Evolutionary conservation across 2,329 filamentous ascomycete genomes (phyloP), one percentile per base, ranked within the genome.

Genomic region (Aureobasidium musti): DNA sequence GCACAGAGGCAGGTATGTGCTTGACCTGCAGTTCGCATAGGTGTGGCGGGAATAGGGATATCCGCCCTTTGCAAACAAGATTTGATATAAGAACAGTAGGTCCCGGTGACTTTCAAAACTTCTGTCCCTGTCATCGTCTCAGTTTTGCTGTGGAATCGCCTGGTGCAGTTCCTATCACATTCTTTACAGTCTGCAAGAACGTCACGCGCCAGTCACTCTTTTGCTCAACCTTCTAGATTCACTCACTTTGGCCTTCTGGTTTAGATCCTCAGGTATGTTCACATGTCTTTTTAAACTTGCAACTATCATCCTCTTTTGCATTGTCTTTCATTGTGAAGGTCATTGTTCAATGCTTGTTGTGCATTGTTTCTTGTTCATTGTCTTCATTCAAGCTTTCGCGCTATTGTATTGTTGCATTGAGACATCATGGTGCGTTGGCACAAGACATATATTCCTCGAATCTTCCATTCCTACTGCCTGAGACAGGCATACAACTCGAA

Each of bases 161-260:
- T 49, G 61, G 61, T 56, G 49, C 49, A 33, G 37, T 54, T 65
- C 43, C 39, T 21, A n/a, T 43, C 61, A 65, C 61, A 65, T 30
- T 65, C 61, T 45, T 56, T 65, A 65, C 61, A 45, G 26, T 37
- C 13, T 47, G 50, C 61, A 54, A 65, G 50, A 56, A 49, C 37
- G 8, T 39, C 47, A 41, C 37, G 26, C 37, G 35, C 37, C 30
- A 14, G 60, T 53, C 47, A 63, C 26, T 54, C 60, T 43, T 53
- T 63, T 26, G 21, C 7, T 43, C 8, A 35, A 3, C 23, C 14
- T 33, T 14, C 21, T n/a, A 21, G 11, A 39, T 28, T 28, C n/a
- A n/a, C n/a, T n/a, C n/a, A n/a, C n/a, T 13, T 39, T 14, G 45
- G 7, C 21, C 13, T 30, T 13, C n/a, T n/a, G 30, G 5, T 52